These are phyloP conservation scores for Chalaropsis thielavioides DNA, from an alignment of 2,329 filamentous ascomycete genomes.

Conservation along the genomic window DNA sequence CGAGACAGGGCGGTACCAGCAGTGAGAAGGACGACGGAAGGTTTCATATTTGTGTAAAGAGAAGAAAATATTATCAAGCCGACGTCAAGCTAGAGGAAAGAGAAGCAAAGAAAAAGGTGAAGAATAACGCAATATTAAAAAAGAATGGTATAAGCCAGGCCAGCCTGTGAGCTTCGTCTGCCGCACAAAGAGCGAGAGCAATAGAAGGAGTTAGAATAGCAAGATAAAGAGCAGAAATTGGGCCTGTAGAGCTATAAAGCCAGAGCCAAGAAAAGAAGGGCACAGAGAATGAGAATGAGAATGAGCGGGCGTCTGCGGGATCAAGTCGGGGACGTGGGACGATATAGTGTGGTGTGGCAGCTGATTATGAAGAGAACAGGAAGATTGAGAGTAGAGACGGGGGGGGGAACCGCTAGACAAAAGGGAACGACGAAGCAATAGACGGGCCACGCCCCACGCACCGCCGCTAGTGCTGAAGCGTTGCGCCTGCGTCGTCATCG, in stretches of 20 bases:
- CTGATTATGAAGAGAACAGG: neutral
- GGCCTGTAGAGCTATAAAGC: neutral
- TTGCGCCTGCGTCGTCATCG: neutral
- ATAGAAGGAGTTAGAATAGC: neutral
- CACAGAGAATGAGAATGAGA: neutral
- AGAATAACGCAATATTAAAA: conserved; percentile 18
- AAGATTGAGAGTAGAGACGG: neutral
- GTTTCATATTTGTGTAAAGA: conserved; percentile 5
- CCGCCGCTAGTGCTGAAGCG: too few relatives aligned
- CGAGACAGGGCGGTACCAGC: conserved; percentile 8
- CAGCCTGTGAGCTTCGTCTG: conserved; percentile 10
- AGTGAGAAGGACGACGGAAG: conserved; percentile 10
- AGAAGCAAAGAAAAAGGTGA: conserved; percentile 18
- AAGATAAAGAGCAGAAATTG: neutral
- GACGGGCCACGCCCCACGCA: too few relatives aligned
- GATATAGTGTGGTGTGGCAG: too few relatives aligned
- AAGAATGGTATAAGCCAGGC: conserved; percentile 15
- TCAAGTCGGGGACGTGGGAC: neutral
- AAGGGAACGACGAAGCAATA: neutral
- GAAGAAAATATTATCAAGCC: neutral
- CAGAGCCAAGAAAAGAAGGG: neutral
- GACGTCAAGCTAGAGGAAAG: conserved; percentile 9
- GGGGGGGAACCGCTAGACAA: neutral
- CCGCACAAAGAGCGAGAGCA: conserved; percentile 1
- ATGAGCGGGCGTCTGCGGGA: neutral